Evolutionary conservation across 208 protist species (phyloP), one percentile per base, ranked within the genome.

Genomic region (Trypanosoma lewisi): DNA sequence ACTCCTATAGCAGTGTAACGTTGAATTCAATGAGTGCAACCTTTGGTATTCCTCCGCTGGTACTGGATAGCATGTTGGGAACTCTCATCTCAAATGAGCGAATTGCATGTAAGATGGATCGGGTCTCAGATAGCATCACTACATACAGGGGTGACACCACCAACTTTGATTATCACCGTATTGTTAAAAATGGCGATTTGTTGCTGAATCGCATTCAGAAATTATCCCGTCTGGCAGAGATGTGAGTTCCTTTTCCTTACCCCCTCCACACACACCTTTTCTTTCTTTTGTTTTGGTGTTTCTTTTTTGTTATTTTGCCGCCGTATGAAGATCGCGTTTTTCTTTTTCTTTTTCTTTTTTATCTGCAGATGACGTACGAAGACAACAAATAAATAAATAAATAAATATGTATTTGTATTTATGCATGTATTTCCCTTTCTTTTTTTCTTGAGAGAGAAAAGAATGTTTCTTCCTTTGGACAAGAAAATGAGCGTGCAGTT

Each of bases 181-280:
- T 97, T 62, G 84, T 98, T 63, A 98, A 98, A 76, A 91, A 97
- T 64, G 98, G 98, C 48, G 98, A 99, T 72, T 64, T 97, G 54
- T 80, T 99, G 7, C 89, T 99, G 44, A 99, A 99, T 72, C 86
- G 98, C 41, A 89, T 99, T 61, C 98, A 99, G 87, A 99, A 99
- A 80, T 87, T 99, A 21, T 96, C 97, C 17, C 91, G 97, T n/a
- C 81, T 99, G 50, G 97, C 98, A 50, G 98, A 98, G 67, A 80
- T 93, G 80, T 79, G 58, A 75, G 23, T 21, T 21, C 30, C 8
- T 23, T 34, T 39, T 23, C n/a, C 7, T 58, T 16, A 0, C 6
- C 52, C 33, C 47, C 12, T 47, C 9, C 48, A 14, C 56, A n/a
- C 33, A 8, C 4, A 48, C 41, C 12, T 19, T 52, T 54, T 47